phyloP scores from a whole-genome alignment of 805 yeast genomes.

The Kodamaea kaohsiungensis region DNA sequence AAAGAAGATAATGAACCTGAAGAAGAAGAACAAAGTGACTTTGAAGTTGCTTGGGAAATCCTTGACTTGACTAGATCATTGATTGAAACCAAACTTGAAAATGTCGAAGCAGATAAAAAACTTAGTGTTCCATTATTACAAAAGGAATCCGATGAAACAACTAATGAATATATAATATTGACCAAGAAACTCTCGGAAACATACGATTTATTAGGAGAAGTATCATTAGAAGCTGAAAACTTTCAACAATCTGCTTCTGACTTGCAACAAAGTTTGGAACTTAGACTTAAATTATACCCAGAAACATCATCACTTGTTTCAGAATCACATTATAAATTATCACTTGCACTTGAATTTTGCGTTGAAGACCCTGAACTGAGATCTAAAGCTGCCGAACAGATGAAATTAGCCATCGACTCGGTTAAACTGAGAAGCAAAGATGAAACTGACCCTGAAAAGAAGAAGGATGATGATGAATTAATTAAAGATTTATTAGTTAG shows the following conservation, averaged over 20 bases:
- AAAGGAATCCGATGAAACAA: slow-evolving; percentile 30
- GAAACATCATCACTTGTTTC: slow-evolving; percentile 59
- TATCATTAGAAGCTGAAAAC: slow-evolving; percentile 86
- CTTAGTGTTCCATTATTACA: slow-evolving; percentile 29
- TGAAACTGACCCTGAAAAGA: slow-evolving; percentile 43
- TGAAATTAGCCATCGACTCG: slow-evolving; percentile 51
- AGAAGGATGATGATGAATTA: slow-evolving; percentile 46
- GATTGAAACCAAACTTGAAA: slow-evolving; percentile 48
- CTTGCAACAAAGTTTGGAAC: slow-evolving; percentile 55
- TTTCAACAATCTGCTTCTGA: slow-evolving; percentile 77
- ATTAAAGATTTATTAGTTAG: slow-evolving; percentile 58
- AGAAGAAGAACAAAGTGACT: slow-evolving; percentile 62
- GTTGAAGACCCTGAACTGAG: slow-evolving; percentile 52
- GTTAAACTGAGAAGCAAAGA: slow-evolving; percentile 41
- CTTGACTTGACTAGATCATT: slow-evolving; percentile 75
- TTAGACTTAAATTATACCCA: slow-evolving; percentile 54
- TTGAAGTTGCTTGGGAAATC: slow-evolving; percentile 87
- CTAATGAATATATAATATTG: slow-evolving; percentile 34
- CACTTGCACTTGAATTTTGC: slow-evolving; percentile 74
- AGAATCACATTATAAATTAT: slow-evolving; percentile 78
- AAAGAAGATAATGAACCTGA: slow-evolving; percentile 20
- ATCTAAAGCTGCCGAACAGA: slow-evolving; percentile 53
- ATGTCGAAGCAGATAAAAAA: slow-evolving; percentile 11
- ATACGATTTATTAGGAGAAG: slow-evolving; percentile 83
- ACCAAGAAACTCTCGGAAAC: slow-evolving; percentile 66